phyloP scores from a whole-genome alignment of 73 alveolate genomes.

The Paramecium primaurelia region DNA sequence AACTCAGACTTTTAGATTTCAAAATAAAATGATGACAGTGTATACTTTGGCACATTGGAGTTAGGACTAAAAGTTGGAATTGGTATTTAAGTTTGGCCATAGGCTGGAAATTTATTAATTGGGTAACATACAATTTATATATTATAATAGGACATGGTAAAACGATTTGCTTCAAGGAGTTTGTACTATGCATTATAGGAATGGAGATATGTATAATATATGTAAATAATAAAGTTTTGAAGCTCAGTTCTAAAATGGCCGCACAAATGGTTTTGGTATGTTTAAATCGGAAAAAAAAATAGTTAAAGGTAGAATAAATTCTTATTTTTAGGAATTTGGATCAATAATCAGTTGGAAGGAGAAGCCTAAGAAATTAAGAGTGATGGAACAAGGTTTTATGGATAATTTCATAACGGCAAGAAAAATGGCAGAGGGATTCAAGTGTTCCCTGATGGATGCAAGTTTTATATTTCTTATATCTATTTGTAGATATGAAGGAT shows the following conservation, averaged over 20 bases:
- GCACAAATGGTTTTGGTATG: slow-evolving; percentile 11
- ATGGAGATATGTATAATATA: slow-evolving; percentile 12
- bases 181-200: not conserved
- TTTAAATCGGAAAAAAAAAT: slow-evolving; percentile 19
- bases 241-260: not conserved
- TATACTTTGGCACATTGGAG: not conserved
- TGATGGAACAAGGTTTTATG: slow-evolving; percentile 20
- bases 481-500: slow-evolving; percentile 20
- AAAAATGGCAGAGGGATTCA: not conserved
- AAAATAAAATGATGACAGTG: not conserved
- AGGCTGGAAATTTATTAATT: not conserved
- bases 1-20: not conserved
- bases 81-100: slow-evolving; percentile 15
- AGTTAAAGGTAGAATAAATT: not conserved
- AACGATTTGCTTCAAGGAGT: not conserved
- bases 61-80: not conserved
- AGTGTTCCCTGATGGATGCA: not conserved
- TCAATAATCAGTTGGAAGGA: not conserved
- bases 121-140: not conserved
- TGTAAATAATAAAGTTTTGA: not conserved
- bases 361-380: not conserved
- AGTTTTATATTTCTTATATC: not conserved
- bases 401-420: not conserved
- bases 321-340: slow-evolving; percentile 9
- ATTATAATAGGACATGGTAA: not conserved